Evolutionary conservation across 352 stramenopile species (phyloP).

Genomic region (Phytophthora brassicae): DNA sequence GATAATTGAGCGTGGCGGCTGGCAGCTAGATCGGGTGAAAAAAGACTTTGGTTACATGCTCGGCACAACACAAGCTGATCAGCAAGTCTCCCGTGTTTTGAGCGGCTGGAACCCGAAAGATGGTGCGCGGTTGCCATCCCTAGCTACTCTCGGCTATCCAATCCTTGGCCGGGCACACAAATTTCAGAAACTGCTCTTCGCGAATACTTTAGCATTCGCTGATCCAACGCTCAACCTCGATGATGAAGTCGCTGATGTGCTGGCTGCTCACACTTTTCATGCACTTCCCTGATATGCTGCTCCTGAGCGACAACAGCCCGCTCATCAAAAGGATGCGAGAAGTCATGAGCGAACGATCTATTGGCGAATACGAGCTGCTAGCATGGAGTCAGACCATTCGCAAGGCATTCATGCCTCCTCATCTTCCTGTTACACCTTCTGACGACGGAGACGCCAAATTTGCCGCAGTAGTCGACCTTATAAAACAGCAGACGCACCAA

Average conservation of each 20-base stretch:
- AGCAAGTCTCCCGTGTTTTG: not conserved
- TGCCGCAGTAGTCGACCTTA: not conserved
- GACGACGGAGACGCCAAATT: not conserved
- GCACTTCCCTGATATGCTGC: conserved; percentile 14
- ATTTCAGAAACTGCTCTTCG: not conserved
- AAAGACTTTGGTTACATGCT: too few relatives aligned
- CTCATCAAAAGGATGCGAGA: conserved; percentile 6
- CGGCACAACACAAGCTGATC: not conserved
- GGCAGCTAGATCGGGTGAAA: too few relatives aligned
- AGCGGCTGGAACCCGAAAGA: conserved; percentile 7
- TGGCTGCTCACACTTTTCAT: conserved; percentile 7
- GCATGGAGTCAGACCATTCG: not conserved
- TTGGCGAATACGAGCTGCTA: not conserved
- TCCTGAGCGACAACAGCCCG: not conserved
- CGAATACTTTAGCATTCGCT: not conserved
- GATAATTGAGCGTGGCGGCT: too few relatives aligned
- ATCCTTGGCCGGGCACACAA: not conserved
- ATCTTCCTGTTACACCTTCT: not conserved
- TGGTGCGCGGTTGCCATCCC: not conserved
- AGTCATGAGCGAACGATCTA: not conserved
- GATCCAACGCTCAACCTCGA: conserved; percentile 6
- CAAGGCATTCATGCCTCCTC: not conserved
- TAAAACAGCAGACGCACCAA: conserved; percentile 10
- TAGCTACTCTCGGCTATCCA: not conserved
- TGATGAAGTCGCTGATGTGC: conserved; percentile 9